These are phyloP conservation scores for Pythium phragmitis DNA, from an alignment of 352 stramenopile species.

Conservation along the genomic window DNA sequence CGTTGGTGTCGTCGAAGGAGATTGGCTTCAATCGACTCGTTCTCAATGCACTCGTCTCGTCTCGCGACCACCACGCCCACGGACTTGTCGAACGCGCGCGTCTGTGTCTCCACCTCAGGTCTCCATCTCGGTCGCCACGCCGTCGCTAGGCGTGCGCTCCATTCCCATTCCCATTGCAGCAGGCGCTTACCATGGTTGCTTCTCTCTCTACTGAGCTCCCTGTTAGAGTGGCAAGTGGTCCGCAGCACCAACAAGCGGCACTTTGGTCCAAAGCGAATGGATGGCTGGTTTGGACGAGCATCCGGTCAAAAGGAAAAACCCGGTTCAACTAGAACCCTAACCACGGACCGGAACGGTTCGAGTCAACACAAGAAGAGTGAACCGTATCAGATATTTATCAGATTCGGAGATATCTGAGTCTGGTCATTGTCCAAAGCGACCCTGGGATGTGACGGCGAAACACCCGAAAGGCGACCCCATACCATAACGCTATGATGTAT, in stretches of 20 bases:
- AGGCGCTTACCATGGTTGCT: constrained; percentile 77
- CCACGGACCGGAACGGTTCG: constrained; percentile 6
- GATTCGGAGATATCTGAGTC: no score
- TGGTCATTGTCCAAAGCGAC: no score
- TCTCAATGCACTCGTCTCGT: neutral
- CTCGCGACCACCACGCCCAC: constrained; percentile 1
- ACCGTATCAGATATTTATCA: neutral
- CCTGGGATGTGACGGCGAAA: no score
- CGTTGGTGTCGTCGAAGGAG: no score
- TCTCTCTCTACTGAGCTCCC: constrained; percentile 78
- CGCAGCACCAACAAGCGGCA: constrained; percentile 3
- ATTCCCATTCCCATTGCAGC: neutral
- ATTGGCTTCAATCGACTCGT: neutral
- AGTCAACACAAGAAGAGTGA: neutral
- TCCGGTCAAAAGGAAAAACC: neutral
- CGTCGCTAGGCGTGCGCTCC: neutral
- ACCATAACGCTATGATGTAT: neutral
- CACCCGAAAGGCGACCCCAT: neutral
- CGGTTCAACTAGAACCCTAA: constrained; percentile 1
- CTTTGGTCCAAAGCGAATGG: constrained; percentile 5
- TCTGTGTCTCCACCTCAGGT: constrained; percentile 19
- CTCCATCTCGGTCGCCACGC: neutral
- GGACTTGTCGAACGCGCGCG: neutral
- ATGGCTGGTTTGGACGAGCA: constrained; percentile 23
- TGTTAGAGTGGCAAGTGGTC: constrained; percentile 54